Evolutionary conservation across 352 stramenopile genomes (phyloP).

Genomic region (Pythium plurisporium): DNA sequence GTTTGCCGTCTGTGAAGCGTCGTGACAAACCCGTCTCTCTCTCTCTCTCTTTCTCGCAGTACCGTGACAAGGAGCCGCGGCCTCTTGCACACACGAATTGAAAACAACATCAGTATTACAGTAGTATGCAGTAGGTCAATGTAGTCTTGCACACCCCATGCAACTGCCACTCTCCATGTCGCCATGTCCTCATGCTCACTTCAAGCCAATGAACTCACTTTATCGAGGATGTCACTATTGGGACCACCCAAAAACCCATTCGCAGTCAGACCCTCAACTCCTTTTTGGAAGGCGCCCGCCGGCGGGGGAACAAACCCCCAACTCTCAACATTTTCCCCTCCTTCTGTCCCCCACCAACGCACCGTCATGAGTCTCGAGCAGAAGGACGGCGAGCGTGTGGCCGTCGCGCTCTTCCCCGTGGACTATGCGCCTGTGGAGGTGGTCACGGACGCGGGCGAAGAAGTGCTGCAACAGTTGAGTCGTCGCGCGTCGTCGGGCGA

Average conservation of each 20-base stretch:
- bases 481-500: conserved; percentile 5
- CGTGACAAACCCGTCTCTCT: no score
- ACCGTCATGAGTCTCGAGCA: conserved; percentile 35
- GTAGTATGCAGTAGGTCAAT: no score
- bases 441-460: conserved; percentile 71
- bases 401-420: conserved; percentile 74
- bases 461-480: conserved; percentile 73
- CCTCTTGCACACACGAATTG: no score
- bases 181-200: background rate
- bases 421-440: conserved; percentile 79
- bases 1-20: no score
- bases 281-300: conserved; percentile 28
- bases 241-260: conserved; percentile 21
- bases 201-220: conserved; percentile 1
- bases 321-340: background rate
- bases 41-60: no score
- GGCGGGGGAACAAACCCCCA: background rate
- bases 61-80: no score
- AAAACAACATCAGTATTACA: no score
- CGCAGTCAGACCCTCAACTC: background rate
- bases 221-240: conserved; percentile 7
- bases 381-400: conserved; percentile 41
- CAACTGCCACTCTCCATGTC: no score
- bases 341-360: no score
- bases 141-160: no score